Evolutionary conservation across 2,329 filamentous ascomycete genomes (phyloP).

Genomic region (Lojkania enalia): DNA sequence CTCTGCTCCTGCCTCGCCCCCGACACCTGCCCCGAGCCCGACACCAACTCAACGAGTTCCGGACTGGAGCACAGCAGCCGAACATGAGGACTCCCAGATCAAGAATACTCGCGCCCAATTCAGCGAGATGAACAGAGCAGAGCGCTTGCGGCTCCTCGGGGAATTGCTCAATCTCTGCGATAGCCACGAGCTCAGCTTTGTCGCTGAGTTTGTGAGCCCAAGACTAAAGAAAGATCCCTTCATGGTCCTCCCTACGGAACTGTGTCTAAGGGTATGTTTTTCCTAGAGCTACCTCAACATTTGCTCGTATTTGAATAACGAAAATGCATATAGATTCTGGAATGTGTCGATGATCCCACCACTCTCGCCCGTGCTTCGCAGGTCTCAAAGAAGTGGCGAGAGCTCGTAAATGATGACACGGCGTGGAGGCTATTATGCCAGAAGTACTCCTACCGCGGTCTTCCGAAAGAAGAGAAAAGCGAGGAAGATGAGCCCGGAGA

Average conservation of each 20-base stretch:
- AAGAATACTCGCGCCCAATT: slow-evolving; percentile 81
- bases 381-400: slow-evolving; percentile 92
- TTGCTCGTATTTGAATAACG: slow-evolving; percentile 9
- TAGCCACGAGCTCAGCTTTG: slow-evolving; percentile 91
- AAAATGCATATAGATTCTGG: slow-evolving; percentile 69
- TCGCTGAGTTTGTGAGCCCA: slow-evolving; percentile 93
- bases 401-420: slow-evolving; percentile 92
- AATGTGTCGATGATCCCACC: slow-evolving; percentile 95
- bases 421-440: slow-evolving; percentile 98
- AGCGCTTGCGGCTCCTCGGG: slow-evolving; percentile 79
- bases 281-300: slow-evolving; percentile 10
- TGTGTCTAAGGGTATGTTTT: slow-evolving; percentile 77
- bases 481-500: slow-evolving; percentile 31
- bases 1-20: slow-evolving; percentile 66
- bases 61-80: slow-evolving; percentile 76
- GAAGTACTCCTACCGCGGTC: slow-evolving; percentile 81
- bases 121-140: slow-evolving; percentile 71
- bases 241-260: slow-evolving; percentile 84
- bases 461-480: slow-evolving; percentile 52
- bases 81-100: slow-evolving; percentile 81
- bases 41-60: slow-evolving; percentile 65
- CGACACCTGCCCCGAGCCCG: slow-evolving; percentile 68
- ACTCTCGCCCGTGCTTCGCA: slow-evolving; percentile 91
- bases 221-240: slow-evolving; percentile 96
- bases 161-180: slow-evolving; percentile 93